Evolutionary conservation across 257 asterid genomes (phyloP).

Genomic region (Gardenia jasminoides): DNA sequence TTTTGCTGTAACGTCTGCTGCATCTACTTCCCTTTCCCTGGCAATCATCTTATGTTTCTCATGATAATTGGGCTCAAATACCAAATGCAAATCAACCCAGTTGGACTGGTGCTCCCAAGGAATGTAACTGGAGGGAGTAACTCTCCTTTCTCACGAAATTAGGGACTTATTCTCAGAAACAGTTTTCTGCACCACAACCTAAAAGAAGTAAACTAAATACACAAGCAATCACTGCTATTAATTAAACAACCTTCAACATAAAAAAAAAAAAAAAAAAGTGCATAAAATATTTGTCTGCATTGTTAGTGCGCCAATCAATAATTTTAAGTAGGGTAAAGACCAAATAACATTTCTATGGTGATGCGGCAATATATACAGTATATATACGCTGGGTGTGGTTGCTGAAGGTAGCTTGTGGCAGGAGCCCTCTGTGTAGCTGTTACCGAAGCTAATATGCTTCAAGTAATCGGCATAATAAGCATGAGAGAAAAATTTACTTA

Average conservation of each 20-base stretch:
- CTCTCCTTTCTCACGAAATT: neutral
- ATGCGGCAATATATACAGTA: neutral
- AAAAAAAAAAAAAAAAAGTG: too few species aligned
- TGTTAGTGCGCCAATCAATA: too few species aligned
- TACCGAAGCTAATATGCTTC: neutral
- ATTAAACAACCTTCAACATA: neutral
- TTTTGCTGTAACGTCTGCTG: constrained; percentile 27
- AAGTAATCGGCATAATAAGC: neutral
- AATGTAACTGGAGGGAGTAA: neutral
- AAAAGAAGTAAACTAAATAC: neutral
- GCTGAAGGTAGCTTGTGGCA: neutral
- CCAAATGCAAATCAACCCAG: constrained; percentile 3
- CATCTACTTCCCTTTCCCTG: constrained; percentile 41
- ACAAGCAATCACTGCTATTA: neutral
- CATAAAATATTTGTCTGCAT: neutral
- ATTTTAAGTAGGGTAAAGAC: neutral
- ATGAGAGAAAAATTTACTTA: neutral
- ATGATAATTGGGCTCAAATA: constrained; percentile 15
- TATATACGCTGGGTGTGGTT: neutral
- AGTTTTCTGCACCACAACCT: too few species aligned
- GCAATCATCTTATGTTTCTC: constrained; percentile 49
- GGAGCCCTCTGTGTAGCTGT: neutral
- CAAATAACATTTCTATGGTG: too few species aligned
- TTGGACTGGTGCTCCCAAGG: neutral
- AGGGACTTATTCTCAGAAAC: neutral